Evolutionary conservation across 2,329 filamentous ascomycete species (phyloP).

Genomic region (Lojkania enalia): DNA sequence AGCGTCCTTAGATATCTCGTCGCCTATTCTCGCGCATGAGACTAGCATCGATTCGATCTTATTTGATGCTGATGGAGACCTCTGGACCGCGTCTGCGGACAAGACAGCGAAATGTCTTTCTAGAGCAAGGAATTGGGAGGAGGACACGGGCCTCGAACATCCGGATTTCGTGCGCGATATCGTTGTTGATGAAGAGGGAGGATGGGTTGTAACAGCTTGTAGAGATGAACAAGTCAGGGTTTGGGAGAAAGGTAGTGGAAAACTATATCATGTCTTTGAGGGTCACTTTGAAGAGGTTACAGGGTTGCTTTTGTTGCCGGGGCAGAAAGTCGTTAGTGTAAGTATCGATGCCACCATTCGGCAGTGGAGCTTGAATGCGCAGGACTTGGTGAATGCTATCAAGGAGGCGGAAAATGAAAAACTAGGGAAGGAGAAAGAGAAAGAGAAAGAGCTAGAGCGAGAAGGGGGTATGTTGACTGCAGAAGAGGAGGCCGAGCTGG

Average conservation of each 20-base stretch:
- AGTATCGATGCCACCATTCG: conserved; percentile 89
- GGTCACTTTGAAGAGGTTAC: conserved; percentile 96
- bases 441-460: conserved; percentile 47
- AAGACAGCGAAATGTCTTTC: conserved; percentile 82
- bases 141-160: conserved; percentile 74
- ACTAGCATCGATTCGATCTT: conserved; percentile 83
- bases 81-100: conserved; percentile 94
- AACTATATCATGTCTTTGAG: conserved; percentile 71
- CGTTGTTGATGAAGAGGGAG: conserved; percentile 66
- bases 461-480: conserved; percentile 68
- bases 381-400: conserved; percentile 60
- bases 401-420: conserved; percentile 55
- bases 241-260: conserved; percentile 76
- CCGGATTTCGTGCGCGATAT: conserved; percentile 90
- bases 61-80: conserved; percentile 72
- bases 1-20: conserved; percentile 43
- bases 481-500: conserved; percentile 91
- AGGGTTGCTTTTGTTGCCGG: conserved; percentile 67
- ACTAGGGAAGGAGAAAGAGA: conserved; percentile 51
- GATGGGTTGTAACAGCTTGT: conserved; percentile 84
- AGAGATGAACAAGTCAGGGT: conserved; percentile 89
- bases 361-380: conserved; percentile 73
- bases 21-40: conserved; percentile 76
- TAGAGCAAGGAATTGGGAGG: conserved; percentile 67
- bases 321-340: conserved; percentile 70